A percentile compares a stretch with the other conserved stretches of the same genome.
Conservation (phyloP, 1,284 basidiomycete species). For the Trametes sp. region DNA sequence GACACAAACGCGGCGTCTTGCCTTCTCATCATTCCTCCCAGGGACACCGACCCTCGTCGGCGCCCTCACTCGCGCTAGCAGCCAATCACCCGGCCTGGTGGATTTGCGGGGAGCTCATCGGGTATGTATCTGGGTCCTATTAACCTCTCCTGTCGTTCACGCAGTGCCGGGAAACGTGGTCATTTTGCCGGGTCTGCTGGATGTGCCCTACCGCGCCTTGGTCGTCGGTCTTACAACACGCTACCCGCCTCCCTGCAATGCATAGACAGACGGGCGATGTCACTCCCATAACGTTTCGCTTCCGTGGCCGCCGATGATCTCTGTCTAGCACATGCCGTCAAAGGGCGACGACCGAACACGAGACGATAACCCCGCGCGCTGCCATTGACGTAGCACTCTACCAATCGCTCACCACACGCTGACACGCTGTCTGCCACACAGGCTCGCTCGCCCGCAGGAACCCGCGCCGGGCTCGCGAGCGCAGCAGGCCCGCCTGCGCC, state of each 20-base stretch:
- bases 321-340: background rate
- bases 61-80: background rate
- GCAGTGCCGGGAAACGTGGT: no score
- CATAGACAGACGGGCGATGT: background rate
- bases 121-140: no score
- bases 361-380: background rate
- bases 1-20: background rate
- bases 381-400: conserved; percentile 3
- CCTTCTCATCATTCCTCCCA: background rate
- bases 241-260: background rate
- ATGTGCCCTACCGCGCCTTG: no score
- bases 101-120: no score
- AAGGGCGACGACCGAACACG: background rate
- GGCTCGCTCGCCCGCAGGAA: background rate
- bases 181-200: no score
- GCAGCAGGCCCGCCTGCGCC: conserved; percentile 2
- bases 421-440: conserved; percentile 5
- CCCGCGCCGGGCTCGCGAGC: conserved; percentile 2
- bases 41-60: background rate
- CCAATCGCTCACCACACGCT: background rate
- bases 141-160: no score
- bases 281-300: background rate
- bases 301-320: background rate
- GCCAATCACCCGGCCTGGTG: background rate
- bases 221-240: background rate